phyloP scores from a whole-genome alignment of 805 yeast species.

The Lipomyces spencermartinsiae region DNA sequence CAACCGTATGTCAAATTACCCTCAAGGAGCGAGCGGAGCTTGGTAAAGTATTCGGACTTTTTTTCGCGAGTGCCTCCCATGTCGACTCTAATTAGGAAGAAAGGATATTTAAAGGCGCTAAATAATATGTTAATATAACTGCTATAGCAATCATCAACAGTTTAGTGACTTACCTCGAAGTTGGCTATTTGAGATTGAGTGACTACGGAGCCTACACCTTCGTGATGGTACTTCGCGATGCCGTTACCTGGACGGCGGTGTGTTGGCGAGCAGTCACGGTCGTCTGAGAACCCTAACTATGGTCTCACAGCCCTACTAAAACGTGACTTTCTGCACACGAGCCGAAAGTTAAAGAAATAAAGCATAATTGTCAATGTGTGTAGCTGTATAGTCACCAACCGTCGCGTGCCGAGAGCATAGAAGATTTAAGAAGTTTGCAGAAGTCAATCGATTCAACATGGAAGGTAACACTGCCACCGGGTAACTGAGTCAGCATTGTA shows the following conservation, averaged over 20 bases:
- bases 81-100: slow-evolving; percentile 80
- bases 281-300: background rate
- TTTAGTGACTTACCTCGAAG: slow-evolving; percentile 19
- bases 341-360: background rate
- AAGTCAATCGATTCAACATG: background rate
- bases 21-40: slow-evolving; percentile 91
- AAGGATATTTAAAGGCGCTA: slow-evolving; percentile 87
- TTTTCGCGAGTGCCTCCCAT: slow-evolving; percentile 99
- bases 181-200: slow-evolving; percentile 12
- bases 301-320: background rate
- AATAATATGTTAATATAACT: slow-evolving; percentile 6
- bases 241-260: background rate
- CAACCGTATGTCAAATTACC: slow-evolving; percentile 10
- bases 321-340: background rate
- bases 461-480: background rate
- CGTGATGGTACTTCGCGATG: background rate
- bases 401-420: slow-evolving; percentile 1
- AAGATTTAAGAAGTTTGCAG: slow-evolving; percentile 12
- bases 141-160: background rate
- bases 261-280: background rate
- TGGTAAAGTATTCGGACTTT: slow-evolving; percentile 93
- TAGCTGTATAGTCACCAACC: background rate
- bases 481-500: background rate
- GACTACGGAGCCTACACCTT: background rate
- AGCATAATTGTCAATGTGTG: background rate